Evolutionary conservation across 768 basidiomycete species (phyloP).

Genomic region (Mycena amicta): DNA sequence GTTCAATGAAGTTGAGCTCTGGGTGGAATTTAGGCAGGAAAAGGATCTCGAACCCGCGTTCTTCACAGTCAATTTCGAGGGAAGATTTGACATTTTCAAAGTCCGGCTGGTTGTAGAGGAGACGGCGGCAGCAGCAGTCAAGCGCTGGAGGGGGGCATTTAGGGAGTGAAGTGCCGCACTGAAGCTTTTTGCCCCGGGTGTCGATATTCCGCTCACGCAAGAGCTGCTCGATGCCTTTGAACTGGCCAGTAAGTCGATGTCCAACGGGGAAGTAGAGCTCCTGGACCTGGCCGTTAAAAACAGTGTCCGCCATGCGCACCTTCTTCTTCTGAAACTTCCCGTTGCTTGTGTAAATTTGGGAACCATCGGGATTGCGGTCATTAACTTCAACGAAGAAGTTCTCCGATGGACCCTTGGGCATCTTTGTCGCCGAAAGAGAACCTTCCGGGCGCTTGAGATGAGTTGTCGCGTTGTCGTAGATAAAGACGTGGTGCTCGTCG

Average conservation of each 20-base stretch:
- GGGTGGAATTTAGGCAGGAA: conserved; percentile 8
- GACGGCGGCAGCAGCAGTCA: conserved; percentile 28
- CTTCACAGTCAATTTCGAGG: not conserved
- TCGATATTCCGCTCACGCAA: conserved; percentile 16
- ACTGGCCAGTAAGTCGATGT: not conserved
- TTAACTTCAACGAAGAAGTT: conserved; percentile 12
- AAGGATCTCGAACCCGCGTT: not conserved
- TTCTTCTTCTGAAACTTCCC: not conserved
- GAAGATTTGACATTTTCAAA: conserved; percentile 15
- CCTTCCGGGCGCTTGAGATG: conserved; percentile 34
- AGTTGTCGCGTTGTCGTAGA: conserved; percentile 35
- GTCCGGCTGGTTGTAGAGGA: conserved; percentile 29
- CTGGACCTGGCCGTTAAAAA: not conserved
- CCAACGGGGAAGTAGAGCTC: not conserved
- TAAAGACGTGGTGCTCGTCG: conserved; percentile 29
- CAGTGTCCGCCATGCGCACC: too few species aligned
- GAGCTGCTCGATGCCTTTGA: conserved; percentile 32
- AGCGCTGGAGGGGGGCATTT: conserved; percentile 23
- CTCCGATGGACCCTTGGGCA: conserved; percentile 32
- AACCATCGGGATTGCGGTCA: not conserved
- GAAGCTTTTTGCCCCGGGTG: conserved; percentile 5
- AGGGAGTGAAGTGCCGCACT: conserved; percentile 23
- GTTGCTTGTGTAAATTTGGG: not conserved
- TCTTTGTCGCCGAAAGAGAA: conserved; percentile 34
- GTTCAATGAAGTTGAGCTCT: conserved; percentile 31